These are phyloP conservation scores for Fusarium goolgardi DNA, from an alignment of 2,329 filamentous ascomycete genomes.

Conservation along the genomic window DNA sequence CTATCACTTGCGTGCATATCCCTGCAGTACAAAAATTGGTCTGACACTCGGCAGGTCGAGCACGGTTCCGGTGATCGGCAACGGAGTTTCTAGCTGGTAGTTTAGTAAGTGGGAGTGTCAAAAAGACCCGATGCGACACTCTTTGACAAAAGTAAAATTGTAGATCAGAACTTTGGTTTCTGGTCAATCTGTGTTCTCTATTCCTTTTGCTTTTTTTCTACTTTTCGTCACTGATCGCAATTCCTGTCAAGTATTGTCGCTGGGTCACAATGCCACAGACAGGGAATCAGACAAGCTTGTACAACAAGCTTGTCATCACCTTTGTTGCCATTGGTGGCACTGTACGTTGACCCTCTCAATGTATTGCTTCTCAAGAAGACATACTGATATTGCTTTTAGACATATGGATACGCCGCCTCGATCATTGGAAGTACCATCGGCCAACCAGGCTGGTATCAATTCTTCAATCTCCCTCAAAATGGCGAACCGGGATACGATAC, in stretches of 20 bases:
- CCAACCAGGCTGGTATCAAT: constrained; percentile 63
- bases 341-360: constrained; percentile 35
- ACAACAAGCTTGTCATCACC: constrained; percentile 52
- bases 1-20: not conserved
- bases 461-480: constrained; percentile 58
- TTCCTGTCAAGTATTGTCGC: not conserved
- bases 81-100: not conserved
- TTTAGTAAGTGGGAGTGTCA: not conserved
- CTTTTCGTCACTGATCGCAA: not conserved
- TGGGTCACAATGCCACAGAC: constrained; percentile 20
- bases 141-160: not conserved
- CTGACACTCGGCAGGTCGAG: not conserved
- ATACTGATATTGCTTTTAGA: constrained; percentile 47
- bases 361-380: too few relatives aligned
- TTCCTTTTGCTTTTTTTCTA: not conserved
- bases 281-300: constrained; percentile 45
- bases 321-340: constrained; percentile 51
- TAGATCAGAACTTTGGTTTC: not conserved
- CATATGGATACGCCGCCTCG: constrained; percentile 63
- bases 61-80: not conserved
- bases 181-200: not conserved
- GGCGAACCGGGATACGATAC: constrained; percentile 59
- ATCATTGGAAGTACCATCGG: constrained; percentile 64
- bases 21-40: not conserved
- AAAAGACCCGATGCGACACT: not conserved